Base-by-base conservation (phyloP, 805 yeast genomes). In the Blastobotrys attinorum region DNA sequence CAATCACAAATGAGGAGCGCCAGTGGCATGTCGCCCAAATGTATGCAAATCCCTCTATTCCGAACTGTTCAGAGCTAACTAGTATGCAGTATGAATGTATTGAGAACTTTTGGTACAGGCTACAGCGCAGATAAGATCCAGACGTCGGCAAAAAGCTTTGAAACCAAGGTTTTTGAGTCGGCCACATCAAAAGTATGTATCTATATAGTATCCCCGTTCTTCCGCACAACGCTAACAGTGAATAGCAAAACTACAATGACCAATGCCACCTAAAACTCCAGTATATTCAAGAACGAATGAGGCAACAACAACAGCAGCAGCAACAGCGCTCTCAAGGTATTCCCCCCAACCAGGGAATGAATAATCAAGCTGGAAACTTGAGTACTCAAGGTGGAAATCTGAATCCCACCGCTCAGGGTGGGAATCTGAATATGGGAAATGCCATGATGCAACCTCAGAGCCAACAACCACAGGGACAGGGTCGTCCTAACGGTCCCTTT, bases 201-300 rank as follows among this genome's bases (percentile, higher is more conserved):
- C n/a, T n/a, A n/a, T n/a, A n/a, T n/a, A n/a, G n/a, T n/a, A n/a
- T n/a, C n/a, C n/a, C n/a, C n/a, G n/a, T n/a, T n/a, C n/a, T n/a
- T n/a, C n/a, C n/a, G n/a, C n/a, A n/a, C 29, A 8, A 25, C 11
- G 29, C 29, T 25, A 25, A 25, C 29, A 7, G 10, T 25, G 29
- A 25, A 23, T 40, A 40, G 33, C 46, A 40, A 16, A 60, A 55
- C 25, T 55, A 55, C 42, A 38, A 54, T 36, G 48, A 39, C 22
- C 55, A 56, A 35, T 55, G 57, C 32, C 49, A 53, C 17, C 45
- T 44, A 43, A 55, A 52, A 29, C 48, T 55, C 22, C 22, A 38
- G 23, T 38, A 27, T 20, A 38, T 38, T 16, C 41, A 38, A 29
- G 41, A 38, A 15, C 31, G 37, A 15, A 37, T 43, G 6, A 46